phyloP scores from a whole-genome alignment of 345 rosid genomes.

The Eucalyptus leucophloia region DNA sequence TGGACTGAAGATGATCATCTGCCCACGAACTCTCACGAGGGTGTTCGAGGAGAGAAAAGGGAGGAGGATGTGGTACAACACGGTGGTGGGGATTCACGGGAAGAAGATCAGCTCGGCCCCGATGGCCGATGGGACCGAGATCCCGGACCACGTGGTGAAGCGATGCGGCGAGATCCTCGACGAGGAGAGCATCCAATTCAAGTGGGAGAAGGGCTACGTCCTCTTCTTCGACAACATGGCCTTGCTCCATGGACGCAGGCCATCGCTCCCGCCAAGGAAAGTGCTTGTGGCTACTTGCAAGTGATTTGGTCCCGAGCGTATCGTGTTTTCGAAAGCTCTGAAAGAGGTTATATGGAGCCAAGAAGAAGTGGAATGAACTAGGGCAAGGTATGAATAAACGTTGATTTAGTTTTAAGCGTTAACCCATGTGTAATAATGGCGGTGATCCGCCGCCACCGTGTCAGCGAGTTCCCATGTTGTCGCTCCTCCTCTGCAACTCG shows the following conservation, averaged over 20 bases:
- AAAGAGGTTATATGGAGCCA: background rate
- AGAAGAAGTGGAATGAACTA: background rate
- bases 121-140: constrained; percentile 50
- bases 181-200: constrained; percentile 66
- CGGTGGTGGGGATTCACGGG: constrained; percentile 51
- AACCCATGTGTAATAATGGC: background rate
- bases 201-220: constrained; percentile 63
- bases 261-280: constrained; percentile 41
- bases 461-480: background rate
- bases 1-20: constrained; percentile 19
- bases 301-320: background rate
- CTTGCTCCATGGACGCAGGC: constrained; percentile 61
- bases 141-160: constrained; percentile 29
- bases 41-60: constrained; percentile 60
- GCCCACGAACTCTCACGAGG: constrained; percentile 30
- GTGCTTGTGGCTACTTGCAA: constrained; percentile 55
- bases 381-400: background rate
- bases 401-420: background rate
- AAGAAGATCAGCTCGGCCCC: constrained; percentile 44
- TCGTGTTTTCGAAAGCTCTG: background rate
- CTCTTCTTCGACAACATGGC: constrained; percentile 53
- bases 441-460: background rate
- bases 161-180: constrained; percentile 52
- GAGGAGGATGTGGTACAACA: constrained; percentile 67
- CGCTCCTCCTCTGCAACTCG: background rate